Evolutionary conservation across 139 green algal genomes (phyloP).

Genomic region (Zygnema cylindricum): DNA sequence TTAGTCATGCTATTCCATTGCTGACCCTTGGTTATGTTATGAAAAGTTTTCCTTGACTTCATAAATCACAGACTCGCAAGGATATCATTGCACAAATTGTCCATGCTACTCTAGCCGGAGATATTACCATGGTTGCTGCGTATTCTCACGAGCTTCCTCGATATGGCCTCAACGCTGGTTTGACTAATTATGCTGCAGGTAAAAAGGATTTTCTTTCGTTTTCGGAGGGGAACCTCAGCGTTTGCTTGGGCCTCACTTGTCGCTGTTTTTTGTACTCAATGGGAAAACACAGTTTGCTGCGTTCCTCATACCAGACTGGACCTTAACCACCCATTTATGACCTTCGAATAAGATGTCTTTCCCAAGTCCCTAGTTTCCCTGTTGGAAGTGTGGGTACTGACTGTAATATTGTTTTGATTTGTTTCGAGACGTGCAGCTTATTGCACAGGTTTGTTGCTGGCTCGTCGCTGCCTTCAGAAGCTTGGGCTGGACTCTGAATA

Average conservation of each 20-base stretch:
- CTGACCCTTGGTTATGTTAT: conserved; percentile 4
- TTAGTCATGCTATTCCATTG: conserved; percentile 1
- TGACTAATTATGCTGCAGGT: conserved; percentile 96
- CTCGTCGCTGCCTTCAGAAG: conserved; percentile 92
- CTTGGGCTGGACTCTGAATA: conserved; percentile 90
- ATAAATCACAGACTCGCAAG: conserved; percentile 67
- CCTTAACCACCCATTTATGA: too few species aligned
- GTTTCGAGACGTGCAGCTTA: conserved; percentile 75
- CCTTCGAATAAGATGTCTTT: too few species aligned
- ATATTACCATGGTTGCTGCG: conserved; percentile 86
- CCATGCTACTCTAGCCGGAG: conserved; percentile 92
- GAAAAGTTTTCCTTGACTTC: conserved; percentile 21
- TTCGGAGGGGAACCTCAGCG: too few species aligned
- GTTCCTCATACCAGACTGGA: conserved; percentile 12
- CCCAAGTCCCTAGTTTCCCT: too few species aligned
- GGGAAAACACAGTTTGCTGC: too few species aligned
- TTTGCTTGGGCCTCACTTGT: too few species aligned
- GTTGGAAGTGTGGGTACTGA: too few species aligned
- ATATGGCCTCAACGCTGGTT: conserved; percentile 90
- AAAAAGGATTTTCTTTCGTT: neutral
- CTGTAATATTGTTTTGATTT: too few species aligned
- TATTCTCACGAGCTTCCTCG: conserved; percentile 92
- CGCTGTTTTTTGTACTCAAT: too few species aligned
- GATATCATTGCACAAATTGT: conserved; percentile 88
- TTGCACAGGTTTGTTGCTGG: conserved; percentile 90